A percentile compares a stretch with the other conserved stretches of the same genome.
These are phyloP conservation scores for Stentor roeselii DNA, from an alignment of 73 alveolate genomes.

Conservation along the genomic window DNA sequence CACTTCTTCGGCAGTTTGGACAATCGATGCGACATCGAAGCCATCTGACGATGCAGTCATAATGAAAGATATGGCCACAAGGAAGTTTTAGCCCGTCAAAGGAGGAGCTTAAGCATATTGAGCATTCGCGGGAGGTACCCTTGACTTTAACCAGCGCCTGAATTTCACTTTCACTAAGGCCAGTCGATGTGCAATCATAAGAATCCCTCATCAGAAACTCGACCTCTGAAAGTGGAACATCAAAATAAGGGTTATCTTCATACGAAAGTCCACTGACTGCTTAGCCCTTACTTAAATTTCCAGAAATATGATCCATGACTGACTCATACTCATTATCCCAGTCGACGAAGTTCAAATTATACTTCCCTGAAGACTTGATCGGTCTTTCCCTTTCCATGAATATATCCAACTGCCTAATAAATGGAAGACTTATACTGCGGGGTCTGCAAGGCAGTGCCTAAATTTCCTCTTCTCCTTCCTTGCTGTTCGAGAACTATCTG, in stretches of 20 bases:
- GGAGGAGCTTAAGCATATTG: constrained; percentile 18
- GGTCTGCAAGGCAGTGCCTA: constrained; percentile 11
- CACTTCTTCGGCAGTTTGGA: constrained; percentile 54
- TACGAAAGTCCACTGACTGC: neutral
- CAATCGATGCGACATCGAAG: constrained; percentile 31
- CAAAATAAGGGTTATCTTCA: constrained; percentile 28
- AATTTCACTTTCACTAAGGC: constrained; percentile 20
- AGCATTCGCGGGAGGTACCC: constrained; percentile 14
- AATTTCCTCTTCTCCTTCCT: neutral
- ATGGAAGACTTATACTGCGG: constrained; percentile 27
- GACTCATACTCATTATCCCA: constrained; percentile 32
- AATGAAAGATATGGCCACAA: constrained; percentile 60
- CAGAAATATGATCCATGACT: constrained; percentile 19
- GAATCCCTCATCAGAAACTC: neutral
- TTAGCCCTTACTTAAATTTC: neutral
- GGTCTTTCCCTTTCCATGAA: constrained; percentile 1
- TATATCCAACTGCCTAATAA: constrained; percentile 5
- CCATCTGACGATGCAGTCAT: constrained; percentile 56
- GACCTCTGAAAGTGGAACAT: constrained; percentile 15
- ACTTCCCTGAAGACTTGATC: constrained; percentile 1
- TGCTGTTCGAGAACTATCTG: constrained; percentile 23
- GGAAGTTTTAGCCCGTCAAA: constrained; percentile 21
- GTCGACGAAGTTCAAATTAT: constrained; percentile 10
- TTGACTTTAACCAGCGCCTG: neutral
- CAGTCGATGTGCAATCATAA: neutral